Conservation (phyloP, 768 basidiomycete species). For the Tricholoma hemisulphureum region DNA sequence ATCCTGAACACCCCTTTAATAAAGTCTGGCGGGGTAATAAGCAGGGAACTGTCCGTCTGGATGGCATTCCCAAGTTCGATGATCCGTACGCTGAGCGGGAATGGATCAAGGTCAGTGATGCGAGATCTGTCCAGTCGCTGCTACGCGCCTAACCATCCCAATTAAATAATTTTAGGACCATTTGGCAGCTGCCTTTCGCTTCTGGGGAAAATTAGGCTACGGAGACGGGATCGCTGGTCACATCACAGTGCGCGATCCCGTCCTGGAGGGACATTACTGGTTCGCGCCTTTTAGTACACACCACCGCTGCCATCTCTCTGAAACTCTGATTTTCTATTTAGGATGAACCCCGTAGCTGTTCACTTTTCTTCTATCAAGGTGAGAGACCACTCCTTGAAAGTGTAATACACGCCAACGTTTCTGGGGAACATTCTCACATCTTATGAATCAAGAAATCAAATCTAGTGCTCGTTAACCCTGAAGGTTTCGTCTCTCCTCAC, state of each 20-base stretch:
- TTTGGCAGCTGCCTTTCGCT: slow-evolving; percentile 26
- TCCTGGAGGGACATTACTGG: slow-evolving; percentile 28
- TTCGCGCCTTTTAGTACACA: background rate
- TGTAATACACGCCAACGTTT: background rate
- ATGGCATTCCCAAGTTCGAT: slow-evolving; percentile 21
- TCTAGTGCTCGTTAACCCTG: slow-evolving; percentile 26
- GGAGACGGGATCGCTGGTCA: slow-evolving; percentile 51
- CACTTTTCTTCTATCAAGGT: slow-evolving; percentile 28
- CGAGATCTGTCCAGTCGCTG: background rate
- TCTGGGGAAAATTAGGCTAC: slow-evolving; percentile 40
- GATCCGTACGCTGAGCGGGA: slow-evolving; percentile 25
- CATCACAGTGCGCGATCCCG: slow-evolving; percentile 45
- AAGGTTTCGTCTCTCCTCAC: slow-evolving; percentile 23
- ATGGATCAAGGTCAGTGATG: slow-evolving; percentile 23
- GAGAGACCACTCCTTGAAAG: slow-evolving; percentile 1
- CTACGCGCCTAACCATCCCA: background rate
- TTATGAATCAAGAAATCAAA: slow-evolving; percentile 19
- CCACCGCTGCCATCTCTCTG: background rate
- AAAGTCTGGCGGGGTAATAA: slow-evolving; percentile 20
- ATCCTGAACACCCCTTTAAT: slow-evolving; percentile 14
- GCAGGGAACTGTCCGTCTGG: slow-evolving; percentile 19
- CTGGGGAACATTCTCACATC: background rate
- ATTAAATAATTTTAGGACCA: slow-evolving; percentile 14
- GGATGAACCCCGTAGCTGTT: slow-evolving; percentile 29
- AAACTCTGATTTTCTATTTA: background rate